These are phyloP conservation scores for Schizothecium vesticola DNA, from an alignment of 495 filamentous ascomycete genomes.

Conservation along the genomic window DNA sequence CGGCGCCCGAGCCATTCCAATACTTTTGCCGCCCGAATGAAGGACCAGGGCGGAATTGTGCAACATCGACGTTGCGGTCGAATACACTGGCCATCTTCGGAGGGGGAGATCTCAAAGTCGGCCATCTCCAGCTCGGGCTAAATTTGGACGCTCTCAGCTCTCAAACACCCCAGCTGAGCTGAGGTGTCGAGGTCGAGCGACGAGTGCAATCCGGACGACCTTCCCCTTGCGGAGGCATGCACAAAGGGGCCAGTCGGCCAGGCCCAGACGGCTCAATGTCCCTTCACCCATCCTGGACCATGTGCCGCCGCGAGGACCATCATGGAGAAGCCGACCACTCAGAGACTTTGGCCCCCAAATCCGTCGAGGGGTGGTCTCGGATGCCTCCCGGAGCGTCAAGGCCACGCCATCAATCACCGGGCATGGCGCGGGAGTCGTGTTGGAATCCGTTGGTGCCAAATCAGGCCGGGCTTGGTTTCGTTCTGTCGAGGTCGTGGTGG, in stretches of 20 bases:
- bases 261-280: background rate
- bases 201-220: background rate
- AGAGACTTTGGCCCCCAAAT: background rate
- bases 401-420: background rate
- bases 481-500: background rate
- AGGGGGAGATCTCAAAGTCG: too few relatives aligned
- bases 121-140: background rate
- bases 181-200: background rate
- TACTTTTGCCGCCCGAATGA: background rate
- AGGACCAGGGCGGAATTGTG: background rate
- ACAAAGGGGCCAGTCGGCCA: background rate
- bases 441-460: background rate
- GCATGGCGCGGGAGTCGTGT: background rate
- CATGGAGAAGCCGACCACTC: background rate
- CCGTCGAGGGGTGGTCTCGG: background rate
- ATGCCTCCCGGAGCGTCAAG: background rate
- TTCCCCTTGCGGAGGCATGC: background rate
- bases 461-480: background rate
- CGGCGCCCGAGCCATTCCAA: background rate
- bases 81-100: background rate
- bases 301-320: background rate
- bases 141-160: background rate
- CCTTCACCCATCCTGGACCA: background rate
- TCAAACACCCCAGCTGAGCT: background rate
- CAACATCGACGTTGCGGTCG: background rate